These are phyloP conservation scores for Salix viminalis DNA, from an alignment of 345 rosid species.

Conservation along the genomic window DNA sequence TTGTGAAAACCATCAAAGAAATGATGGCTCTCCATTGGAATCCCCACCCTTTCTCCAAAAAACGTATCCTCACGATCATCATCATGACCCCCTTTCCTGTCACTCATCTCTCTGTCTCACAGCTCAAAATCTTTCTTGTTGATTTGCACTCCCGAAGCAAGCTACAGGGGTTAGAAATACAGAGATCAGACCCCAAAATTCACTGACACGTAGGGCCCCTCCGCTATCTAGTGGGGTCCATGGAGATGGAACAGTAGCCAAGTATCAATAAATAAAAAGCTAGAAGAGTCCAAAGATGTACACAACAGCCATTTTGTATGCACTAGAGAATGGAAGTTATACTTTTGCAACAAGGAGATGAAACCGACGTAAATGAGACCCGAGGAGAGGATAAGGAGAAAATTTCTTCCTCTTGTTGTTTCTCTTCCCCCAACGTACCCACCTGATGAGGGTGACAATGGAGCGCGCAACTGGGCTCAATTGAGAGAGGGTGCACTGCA, in stretches of 20 bases:
- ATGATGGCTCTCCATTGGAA: too few species aligned
- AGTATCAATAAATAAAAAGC: not conserved
- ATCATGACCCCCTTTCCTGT: too few species aligned
- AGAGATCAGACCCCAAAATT: not conserved
- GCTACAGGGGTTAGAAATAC: not conserved
- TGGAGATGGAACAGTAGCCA: not conserved
- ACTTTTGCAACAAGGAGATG: not conserved
- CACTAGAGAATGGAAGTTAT: not conserved
- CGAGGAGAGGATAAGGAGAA: too few species aligned
- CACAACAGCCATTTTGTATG: not conserved
- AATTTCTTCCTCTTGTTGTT: too few species aligned
- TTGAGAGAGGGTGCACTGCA: not conserved
- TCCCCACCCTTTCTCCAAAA: too few species aligned
- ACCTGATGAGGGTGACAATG: not conserved
- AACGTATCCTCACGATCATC: too few species aligned
- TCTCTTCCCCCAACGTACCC: not conserved
- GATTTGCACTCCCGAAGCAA: not conserved
- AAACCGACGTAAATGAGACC: not conserved
- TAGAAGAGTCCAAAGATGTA: not conserved
- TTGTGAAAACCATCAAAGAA: too few species aligned
- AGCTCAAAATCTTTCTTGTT: not conserved
- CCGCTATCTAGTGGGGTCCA: not conserved
- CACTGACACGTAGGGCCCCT: not conserved
- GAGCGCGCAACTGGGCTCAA: not conserved
- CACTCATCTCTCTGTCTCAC: too few species aligned